phyloP scores from a whole-genome alignment of 306 rosid species.

The Rubus parviflorus region DNA sequence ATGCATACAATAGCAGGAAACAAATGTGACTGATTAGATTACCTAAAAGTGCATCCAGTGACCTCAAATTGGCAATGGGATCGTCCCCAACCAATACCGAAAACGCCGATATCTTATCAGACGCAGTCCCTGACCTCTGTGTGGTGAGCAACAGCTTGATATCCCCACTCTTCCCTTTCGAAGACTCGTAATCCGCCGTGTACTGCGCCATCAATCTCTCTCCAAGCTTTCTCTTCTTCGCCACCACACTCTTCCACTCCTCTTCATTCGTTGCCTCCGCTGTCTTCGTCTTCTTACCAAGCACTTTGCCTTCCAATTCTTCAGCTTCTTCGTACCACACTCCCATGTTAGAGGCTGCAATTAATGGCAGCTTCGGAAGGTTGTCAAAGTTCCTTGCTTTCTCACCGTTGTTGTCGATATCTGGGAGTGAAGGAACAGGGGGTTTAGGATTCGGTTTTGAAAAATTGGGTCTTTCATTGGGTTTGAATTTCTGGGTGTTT shows the following conservation, averaged over 20 bases:
- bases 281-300: slow-evolving; percentile 56
- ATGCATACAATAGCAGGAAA: neutral
- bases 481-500: slow-evolving; percentile 22
- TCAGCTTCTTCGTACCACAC: slow-evolving; percentile 77
- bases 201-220: slow-evolving; percentile 87
- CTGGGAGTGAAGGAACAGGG: slow-evolving; percentile 50
- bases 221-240: slow-evolving; percentile 67
- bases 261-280: slow-evolving; percentile 47
- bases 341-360: slow-evolving; percentile 59
- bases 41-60: slow-evolving; percentile 89
- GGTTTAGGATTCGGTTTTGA: slow-evolving; percentile 59
- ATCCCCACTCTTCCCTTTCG: slow-evolving; percentile 84
- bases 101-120: slow-evolving; percentile 89
- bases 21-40: neutral
- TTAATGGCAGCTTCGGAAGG: slow-evolving; percentile 74
- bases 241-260: slow-evolving; percentile 70
- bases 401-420: slow-evolving; percentile 28
- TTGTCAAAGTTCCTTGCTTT: slow-evolving; percentile 47
- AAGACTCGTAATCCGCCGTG: slow-evolving; percentile 64
- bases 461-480: slow-evolving; percentile 39
- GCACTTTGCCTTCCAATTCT: slow-evolving; percentile 62
- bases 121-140: slow-evolving; percentile 93
- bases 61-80: slow-evolving; percentile 79
- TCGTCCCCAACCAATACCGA: slow-evolving; percentile 85
- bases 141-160: slow-evolving; percentile 81